phyloP scores from a whole-genome alignment of 768 basidiomycete species.

The Vararia minispora region DNA sequence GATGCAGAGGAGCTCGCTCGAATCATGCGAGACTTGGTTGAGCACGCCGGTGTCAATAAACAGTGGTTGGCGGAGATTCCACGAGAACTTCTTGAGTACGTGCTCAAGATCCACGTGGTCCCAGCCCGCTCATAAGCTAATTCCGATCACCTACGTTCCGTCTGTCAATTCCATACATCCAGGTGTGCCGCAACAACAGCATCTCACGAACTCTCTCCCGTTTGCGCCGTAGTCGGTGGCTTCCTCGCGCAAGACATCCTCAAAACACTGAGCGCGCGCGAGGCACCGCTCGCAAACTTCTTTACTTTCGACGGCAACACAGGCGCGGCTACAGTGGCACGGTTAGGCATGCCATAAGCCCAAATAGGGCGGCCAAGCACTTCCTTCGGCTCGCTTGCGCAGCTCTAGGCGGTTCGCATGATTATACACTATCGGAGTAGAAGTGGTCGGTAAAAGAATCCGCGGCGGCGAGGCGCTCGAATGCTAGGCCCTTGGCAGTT shows the following conservation, averaged over 20 bases:
- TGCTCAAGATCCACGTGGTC: background rate
- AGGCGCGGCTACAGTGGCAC: constrained; percentile 61
- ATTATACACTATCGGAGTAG: no score
- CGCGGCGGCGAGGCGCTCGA: no score
- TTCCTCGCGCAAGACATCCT: constrained; percentile 92
- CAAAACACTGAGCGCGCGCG: constrained; percentile 81
- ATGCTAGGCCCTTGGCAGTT: no score
- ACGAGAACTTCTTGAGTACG: constrained; percentile 51
- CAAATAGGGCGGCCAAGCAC: no score
- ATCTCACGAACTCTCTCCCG: constrained; percentile 79
- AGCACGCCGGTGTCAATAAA: constrained; percentile 56
- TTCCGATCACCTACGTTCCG: background rate
- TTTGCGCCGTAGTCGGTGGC: constrained; percentile 91
- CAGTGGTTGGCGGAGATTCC: constrained; percentile 51
- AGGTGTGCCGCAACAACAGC: constrained; percentile 68
- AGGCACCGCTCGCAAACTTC: constrained; percentile 89
- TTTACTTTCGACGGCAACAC: constrained; percentile 80
- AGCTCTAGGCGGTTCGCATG: no score
- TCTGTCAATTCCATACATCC: background rate
- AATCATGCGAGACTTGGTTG: constrained; percentile 53
- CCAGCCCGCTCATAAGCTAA: background rate
- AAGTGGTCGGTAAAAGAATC: no score
- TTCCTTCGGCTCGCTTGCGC: no score
- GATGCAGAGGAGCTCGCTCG: constrained; percentile 45
- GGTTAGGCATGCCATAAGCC: constrained; percentile 30